Evolutionary conservation across 1,284 basidiomycete species (phyloP), one percentile per base, ranked within the genome.

Genomic region (Pholiota adiposa): DNA sequence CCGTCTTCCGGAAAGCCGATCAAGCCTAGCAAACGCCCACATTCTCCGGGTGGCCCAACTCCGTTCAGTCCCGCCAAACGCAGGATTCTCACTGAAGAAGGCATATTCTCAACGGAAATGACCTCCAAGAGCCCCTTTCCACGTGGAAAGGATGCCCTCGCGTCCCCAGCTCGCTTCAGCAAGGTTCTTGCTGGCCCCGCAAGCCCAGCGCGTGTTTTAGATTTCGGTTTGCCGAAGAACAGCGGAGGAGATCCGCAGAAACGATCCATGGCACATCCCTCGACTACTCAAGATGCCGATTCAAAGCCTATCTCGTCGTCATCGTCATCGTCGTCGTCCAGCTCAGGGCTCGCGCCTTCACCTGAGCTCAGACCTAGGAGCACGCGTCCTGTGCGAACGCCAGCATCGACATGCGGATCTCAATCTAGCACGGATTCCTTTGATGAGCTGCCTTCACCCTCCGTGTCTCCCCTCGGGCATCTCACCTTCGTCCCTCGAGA

Each of bases 41-140:
- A 80, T 64, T 88, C 85, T 49, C 86, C 85, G 1, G 78, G 76
- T 40, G 73, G 68, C 29, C 75, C 78, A n/a, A 72, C 68, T 21
- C 71, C 80, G 50, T 78, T 81, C 63, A 88, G 81, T 64, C 88
- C 89, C 25, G 79, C 85, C 25, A 92, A 92, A 70, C 84, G 89
- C 38, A 86, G 90, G 48, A 83, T 91, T 59, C 78, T 91, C 56
- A 79, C 75, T 59, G 78, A 78, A 49, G 86, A 88, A 67, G 83
- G 82, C 55, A 72, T 82, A n/a, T 75, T 79, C 55, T 70, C 75
- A 5, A 73, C 76, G 6, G 68, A 75, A 48, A 77, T 76, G 65
- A 67, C 70, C 4, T 57, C 60, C 51, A 75, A 75, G 66, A 76
- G 69, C 58, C 72, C 77, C 48, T 48, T 75, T 59, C 66, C 73